A percentile compares a stretch with the other conserved stretches of the same genome.
Evolutionary conservation across 148 eudicot species (phyloP).

Genomic region (Bassia scoparia): DNA sequence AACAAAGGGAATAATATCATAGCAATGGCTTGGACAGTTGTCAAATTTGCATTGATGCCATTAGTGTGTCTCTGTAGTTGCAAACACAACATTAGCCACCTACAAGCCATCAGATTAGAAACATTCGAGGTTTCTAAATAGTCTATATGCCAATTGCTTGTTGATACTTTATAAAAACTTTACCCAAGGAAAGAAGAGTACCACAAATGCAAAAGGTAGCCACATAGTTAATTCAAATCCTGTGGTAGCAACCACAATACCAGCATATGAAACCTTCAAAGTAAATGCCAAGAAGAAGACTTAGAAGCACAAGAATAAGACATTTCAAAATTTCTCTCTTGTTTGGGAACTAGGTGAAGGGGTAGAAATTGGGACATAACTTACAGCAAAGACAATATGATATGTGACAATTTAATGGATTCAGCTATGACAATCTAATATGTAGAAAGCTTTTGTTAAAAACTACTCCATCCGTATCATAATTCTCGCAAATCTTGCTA

Average conservation of each 20-base stretch:
- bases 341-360: not conserved
- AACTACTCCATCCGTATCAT: too few species aligned
- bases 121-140: not conserved
- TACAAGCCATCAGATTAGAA: slow-evolving; percentile 22
- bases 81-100: slow-evolving; percentile 79
- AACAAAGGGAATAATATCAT: slow-evolving; percentile 57
- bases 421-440: too few species aligned
- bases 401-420: too few species aligned
- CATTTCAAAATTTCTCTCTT: not conserved
- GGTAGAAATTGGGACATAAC: slow-evolving; percentile 7
- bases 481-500: too few species aligned
- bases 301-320: not conserved
- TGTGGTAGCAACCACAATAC: slow-evolving; percentile 78
- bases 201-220: slow-evolving; percentile 85
- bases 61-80: slow-evolving; percentile 82
- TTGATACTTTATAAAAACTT: not conserved
- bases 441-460: too few species aligned
- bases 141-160: not conserved
- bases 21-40: slow-evolving; percentile 59
- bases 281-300: not conserved
- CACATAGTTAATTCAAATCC: slow-evolving; percentile 69
- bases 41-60: slow-evolving; percentile 86
- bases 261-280: slow-evolving; percentile 76
- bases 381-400: too few species aligned
- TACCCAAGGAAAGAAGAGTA: slow-evolving; percentile 26